A percentile compares a stretch with the other conserved stretches of the same genome.
These are phyloP conservation scores for Backusella macrospora DNA, from an alignment of 192 early-diverging fungal genomes.

Conservation along the genomic window DNA sequence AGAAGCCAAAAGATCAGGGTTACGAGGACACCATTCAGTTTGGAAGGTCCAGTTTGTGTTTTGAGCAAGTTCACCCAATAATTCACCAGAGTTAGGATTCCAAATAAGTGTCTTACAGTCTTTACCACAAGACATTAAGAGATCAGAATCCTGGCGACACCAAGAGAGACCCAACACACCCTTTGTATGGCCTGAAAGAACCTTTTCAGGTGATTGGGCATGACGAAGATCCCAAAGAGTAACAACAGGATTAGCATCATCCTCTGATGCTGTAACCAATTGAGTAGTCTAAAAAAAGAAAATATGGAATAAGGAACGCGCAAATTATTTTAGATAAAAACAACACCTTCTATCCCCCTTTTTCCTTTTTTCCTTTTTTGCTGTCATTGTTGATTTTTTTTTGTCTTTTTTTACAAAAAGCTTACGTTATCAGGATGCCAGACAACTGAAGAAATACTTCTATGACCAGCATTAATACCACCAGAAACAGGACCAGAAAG, in stretches of 20 bases:
- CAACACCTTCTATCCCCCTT: neutral
- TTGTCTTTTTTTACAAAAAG: no score
- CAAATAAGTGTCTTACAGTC: conserved; percentile 94
- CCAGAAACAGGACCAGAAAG: conserved; percentile 53
- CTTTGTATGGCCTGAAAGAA: conserved; percentile 83
- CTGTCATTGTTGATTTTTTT: no score
- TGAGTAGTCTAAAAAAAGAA: conserved; percentile 75
- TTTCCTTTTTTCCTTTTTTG: neutral
- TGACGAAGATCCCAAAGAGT: conserved; percentile 96
- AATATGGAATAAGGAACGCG: neutral
- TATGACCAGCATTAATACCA: conserved; percentile 60
- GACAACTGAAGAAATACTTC: conserved; percentile 77
- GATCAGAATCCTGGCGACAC: conserved; percentile 92
- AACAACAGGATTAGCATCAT: conserved; percentile 88
- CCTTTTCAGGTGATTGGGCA: conserved; percentile 88
- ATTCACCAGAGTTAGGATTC: conserved; percentile 82
- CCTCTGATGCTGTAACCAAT: conserved; percentile 90
- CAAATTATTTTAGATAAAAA: neutral
- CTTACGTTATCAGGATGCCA: conserved; percentile 90
- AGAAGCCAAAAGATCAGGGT: conserved; percentile 88
- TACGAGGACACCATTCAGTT: conserved; percentile 92
- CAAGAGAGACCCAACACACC: conserved; percentile 92
- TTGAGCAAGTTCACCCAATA: conserved; percentile 88
- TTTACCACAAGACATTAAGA: conserved; percentile 93
- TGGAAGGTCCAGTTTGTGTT: conserved; percentile 95